Evolutionary conservation across 257 asterid species (phyloP).

Genomic region (Gentiana macrophylla): DNA sequence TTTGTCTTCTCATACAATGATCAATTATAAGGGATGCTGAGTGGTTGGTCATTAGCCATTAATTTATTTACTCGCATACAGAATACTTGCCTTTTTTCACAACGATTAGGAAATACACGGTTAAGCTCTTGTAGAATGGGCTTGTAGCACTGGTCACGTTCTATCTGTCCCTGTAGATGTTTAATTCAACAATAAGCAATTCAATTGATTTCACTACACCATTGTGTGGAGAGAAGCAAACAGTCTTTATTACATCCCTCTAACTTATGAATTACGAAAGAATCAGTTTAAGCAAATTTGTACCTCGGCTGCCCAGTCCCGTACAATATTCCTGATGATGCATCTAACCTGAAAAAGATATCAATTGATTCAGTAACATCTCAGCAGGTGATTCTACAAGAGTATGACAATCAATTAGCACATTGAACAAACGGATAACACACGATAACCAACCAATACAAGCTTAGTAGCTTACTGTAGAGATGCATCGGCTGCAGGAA

Average conservation of each 20-base stretch:
- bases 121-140: constrained; percentile 87
- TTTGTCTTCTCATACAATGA: too few species aligned
- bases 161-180: constrained; percentile 60
- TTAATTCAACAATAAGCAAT: too few species aligned
- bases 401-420: too few species aligned
- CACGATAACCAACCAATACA: too few species aligned
- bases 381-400: too few species aligned
- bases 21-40: too few species aligned
- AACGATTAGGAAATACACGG: constrained; percentile 56
- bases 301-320: constrained; percentile 99
- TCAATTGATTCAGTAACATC: background rate
- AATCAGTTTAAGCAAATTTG: constrained; percentile 4
- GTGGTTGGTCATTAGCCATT: too few species aligned
- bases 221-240: background rate
- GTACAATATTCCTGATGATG: constrained; percentile 83
- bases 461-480: too few species aligned
- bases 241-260: constrained; percentile 5
- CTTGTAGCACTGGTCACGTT: constrained; percentile 85
- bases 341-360: constrained; percentile 63
- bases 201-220: background rate
- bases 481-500: too few species aligned
- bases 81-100: constrained; percentile 36
- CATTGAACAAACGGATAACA: too few species aligned
- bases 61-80: too few species aligned
- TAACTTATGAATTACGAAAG: constrained; percentile 9